These are phyloP conservation scores for Murraya paniculata DNA, from an alignment of 345 rosid genomes.

Conservation along the genomic window DNA sequence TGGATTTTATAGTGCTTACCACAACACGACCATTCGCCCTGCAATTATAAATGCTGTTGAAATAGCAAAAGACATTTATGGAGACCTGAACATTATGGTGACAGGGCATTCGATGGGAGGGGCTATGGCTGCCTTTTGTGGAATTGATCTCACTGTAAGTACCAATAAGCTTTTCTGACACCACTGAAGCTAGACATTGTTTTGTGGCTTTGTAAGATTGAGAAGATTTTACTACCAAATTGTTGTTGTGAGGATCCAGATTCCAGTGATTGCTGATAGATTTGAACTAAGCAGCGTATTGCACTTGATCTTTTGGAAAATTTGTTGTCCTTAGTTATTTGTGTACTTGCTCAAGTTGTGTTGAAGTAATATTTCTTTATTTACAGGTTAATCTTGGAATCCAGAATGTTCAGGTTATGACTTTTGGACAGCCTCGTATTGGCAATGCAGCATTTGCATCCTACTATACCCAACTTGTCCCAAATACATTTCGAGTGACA, in stretches of 20 bases:
- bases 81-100: slow-evolving; percentile 65
- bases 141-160: slow-evolving; percentile 74
- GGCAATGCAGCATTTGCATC: slow-evolving; percentile 89
- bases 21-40: slow-evolving; percentile 86
- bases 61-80: slow-evolving; percentile 56
- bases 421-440: slow-evolving; percentile 97
- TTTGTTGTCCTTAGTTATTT: not conserved
- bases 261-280: not conserved
- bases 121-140: slow-evolving; percentile 92
- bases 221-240: not conserved
- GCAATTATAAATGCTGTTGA: slow-evolving; percentile 63
- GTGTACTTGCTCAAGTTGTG: not conserved
- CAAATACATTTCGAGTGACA: slow-evolving; percentile 69
- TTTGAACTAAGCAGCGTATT: not conserved
- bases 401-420: slow-evolving; percentile 62
- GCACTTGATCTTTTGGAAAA: not conserved
- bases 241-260: not conserved
- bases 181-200: not conserved
- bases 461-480: slow-evolving; percentile 63
- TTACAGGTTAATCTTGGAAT: slow-evolving; percentile 69
- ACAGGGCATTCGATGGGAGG: slow-evolving; percentile 99
- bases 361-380: slow-evolving; percentile 11
- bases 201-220: not conserved
- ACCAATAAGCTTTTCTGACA: not conserved
- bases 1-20: slow-evolving; percentile 90